Evolutionary conservation across 805 yeast genomes (phyloP), one percentile per base, ranked within the genome.

Genomic region (Myxozyma vanderwaltii): DNA sequence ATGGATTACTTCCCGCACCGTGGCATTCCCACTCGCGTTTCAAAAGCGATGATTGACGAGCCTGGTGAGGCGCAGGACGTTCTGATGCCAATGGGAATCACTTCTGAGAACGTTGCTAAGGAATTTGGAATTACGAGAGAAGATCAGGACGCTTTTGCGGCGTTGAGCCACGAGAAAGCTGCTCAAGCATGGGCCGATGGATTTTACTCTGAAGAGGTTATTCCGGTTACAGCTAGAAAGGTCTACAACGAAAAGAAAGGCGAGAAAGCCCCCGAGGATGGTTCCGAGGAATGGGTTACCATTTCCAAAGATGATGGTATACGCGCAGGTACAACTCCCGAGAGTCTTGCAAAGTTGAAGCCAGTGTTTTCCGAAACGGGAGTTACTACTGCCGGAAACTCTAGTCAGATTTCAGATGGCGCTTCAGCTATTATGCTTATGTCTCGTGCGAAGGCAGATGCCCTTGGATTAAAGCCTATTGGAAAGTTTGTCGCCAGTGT

Each of bases 331-430:
- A 63, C 71, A 23, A 61, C 76, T 3, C 51, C 53, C 35, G 76
- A 71, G 54, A 70, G 68, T 44, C 68, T 74, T 47, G 56, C 74
- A 12, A 58, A 60, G 41, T 63, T 73, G 55, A 72, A 70, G 52
- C 76, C 76, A 15, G 77, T 72, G 6, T 73, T 73, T 54, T 45
- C 63, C 2, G 95, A 88, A 68, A 85, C 86, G 68, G 96, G 96
- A 72, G 87, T 96, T 35, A 92, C 90, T 58, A 89, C 96, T 35
- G 96, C 92, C 21, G 92, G 96, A 65, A 90, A 90, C 71, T 92
- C 96, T 21, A 88, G 96, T 31, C 89, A 89, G 73, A 81, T 90
- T 69, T 89, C 89, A 71, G 96, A 89, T 73, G 96, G 96, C 76
- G 96, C 88, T 73, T 92, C 96, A 58, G 96, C 96, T 52, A 81